Evolutionary conservation across 2,329 filamentous ascomycete genomes (phyloP), one percentile per base, ranked within the genome.

Genomic region (Sarocladiaceae sp.): DNA sequence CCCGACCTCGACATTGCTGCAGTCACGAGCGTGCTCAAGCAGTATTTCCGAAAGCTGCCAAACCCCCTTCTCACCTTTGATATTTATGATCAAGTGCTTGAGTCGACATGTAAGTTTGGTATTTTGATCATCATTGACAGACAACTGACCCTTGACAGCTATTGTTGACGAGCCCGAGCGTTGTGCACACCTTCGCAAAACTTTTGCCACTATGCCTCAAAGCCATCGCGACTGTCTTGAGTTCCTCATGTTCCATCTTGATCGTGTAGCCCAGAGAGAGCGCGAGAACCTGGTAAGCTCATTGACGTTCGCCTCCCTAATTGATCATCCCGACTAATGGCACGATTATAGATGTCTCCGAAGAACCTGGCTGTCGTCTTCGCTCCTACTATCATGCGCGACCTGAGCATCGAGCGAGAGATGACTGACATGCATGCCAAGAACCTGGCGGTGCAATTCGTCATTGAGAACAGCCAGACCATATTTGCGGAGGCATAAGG

Each of bases 351-450:
- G 81, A 98, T 98, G 93, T 95, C 88, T 19, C 87, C 91, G 46
- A 87, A 94, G 66, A 98, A 98, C 60, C 69, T 97, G 49, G 89
- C 93, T 3, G 93, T 98, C 33, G 93, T 98, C 29, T 98, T 98
- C 61, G 93, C 93, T 7, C 93, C 93, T 6, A 98, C 93, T 1
- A 94, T 98, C 55, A 95, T 98, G 88, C 80, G 91, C 54, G 89
- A 94, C 46, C 76, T 82, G 59, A 91, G 84, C 57, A 78, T 97
- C 49, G 88, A 95, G 62, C 82, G 89, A 49, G 93, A 98, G 64
- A 94, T 98, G 82, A 91, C 83, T 23, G 93, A 98, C 61, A 95
- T 95, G 74, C 86, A 93, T 60, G 78, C 83, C 54, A 96, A 97
- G 75, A 95, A 95, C 55, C 76, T 85, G 51, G 88, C 88, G 5